phyloP scores from a whole-genome alignment of 495 filamentous ascomycete species.

The Neurospora sp. region DNA sequence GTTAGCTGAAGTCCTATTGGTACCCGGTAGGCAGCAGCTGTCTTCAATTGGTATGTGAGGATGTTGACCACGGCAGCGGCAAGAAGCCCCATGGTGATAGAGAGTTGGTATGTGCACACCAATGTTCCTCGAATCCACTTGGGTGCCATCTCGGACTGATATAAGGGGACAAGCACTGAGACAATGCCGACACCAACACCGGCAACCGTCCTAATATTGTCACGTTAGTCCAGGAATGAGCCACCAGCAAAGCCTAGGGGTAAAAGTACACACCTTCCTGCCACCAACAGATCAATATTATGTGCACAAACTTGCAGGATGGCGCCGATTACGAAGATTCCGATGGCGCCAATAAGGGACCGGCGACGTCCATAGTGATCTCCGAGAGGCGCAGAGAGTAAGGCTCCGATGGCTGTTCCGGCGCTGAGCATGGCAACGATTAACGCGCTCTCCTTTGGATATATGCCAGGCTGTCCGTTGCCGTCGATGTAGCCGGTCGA shows the following conservation, averaged over 20 bases:
- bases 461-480: constrained; percentile 44
- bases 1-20: constrained; percentile 77
- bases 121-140: constrained; percentile 90
- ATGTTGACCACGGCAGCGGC: constrained; percentile 80
- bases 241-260: background rate
- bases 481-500: constrained; percentile 50
- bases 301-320: constrained; percentile 67
- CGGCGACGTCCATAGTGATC: constrained; percentile 69
- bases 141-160: constrained; percentile 84
- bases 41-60: constrained; percentile 51
- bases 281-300: constrained; percentile 47
- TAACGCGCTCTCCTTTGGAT: constrained; percentile 52
- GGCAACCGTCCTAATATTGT: constrained; percentile 45
- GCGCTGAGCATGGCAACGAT: constrained; percentile 84
- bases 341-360: constrained; percentile 58
- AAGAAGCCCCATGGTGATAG: constrained; percentile 77
- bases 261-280: constrained; percentile 40
- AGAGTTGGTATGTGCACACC: constrained; percentile 82
- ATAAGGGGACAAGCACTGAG: constrained; percentile 72
- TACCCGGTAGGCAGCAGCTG: constrained; percentile 68
- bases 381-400: constrained; percentile 61
- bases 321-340: constrained; percentile 75
- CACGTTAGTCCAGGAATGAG: background rate
- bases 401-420: constrained; percentile 75
- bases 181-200: constrained; percentile 79